Conservation (phyloP, 2,329 filamentous ascomycete species). For the Cordyceps tenuipes region DNA sequence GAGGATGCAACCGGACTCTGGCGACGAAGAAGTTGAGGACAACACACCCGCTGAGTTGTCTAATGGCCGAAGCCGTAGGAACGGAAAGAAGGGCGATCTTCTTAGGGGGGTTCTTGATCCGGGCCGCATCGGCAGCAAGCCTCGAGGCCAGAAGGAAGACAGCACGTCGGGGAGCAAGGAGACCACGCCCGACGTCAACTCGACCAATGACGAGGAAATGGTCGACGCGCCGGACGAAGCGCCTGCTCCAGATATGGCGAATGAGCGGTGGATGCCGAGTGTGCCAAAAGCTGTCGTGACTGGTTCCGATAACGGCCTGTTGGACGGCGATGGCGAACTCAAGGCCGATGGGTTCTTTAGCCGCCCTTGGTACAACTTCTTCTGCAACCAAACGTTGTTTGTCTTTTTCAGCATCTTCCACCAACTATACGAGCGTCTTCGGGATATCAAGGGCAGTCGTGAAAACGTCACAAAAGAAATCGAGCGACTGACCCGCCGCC, state of each 20-base stretch:
- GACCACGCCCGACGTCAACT: slow-evolving; percentile 77
- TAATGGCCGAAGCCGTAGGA: slow-evolving; percentile 59
- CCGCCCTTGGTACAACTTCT: slow-evolving; percentile 79
- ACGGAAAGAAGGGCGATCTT: slow-evolving; percentile 70
- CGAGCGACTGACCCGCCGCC: slow-evolving; percentile 61
- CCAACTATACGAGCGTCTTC: slow-evolving; percentile 76
- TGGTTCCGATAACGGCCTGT: slow-evolving; percentile 36
- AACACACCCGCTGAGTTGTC: slow-evolving; percentile 61
- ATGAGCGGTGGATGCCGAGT: slow-evolving; percentile 57
- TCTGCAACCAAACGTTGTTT: slow-evolving; percentile 83
- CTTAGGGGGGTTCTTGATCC: slow-evolving; percentile 81
- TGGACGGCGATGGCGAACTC: slow-evolving; percentile 52
- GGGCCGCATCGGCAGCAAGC: slow-evolving; percentile 60
- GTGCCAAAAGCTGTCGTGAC: slow-evolving; percentile 49
- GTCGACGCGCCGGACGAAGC: slow-evolving; percentile 51
- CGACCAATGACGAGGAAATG: slow-evolving; percentile 69
- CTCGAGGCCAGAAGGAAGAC: slow-evolving; percentile 68
- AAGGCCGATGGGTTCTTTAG: slow-evolving; percentile 74
- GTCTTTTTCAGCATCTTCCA: slow-evolving; percentile 94
- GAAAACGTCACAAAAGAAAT: slow-evolving; percentile 66
- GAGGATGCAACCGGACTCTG: slow-evolving; percentile 61
- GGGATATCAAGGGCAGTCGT: slow-evolving; percentile 74
- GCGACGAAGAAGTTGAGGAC: slow-evolving; percentile 72
- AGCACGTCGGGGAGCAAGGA: slow-evolving; percentile 77
- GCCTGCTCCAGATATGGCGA: slow-evolving; percentile 52